Conservation (phyloP, 2,329 filamentous ascomycete species). For the Ceratocystis albifundus region DNA sequence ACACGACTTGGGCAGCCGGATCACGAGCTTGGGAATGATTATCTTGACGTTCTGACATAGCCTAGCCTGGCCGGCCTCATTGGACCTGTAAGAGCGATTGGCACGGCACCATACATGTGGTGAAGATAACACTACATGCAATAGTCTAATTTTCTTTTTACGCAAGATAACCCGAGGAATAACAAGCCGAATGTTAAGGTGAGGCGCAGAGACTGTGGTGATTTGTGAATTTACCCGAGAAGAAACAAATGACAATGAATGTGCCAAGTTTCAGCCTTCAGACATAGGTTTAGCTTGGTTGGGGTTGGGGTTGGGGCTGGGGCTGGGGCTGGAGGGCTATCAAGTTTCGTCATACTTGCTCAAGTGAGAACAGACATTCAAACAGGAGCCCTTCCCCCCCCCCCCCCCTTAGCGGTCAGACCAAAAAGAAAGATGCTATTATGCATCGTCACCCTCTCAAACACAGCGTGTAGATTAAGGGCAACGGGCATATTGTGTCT, state of each 20-base stretch:
- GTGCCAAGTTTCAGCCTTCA: constrained; percentile 2
- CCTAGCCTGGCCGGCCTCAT: not conserved
- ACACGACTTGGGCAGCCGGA: not conserved
- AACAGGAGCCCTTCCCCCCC: not conserved
- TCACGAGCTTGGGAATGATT: not conserved
- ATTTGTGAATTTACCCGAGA: not conserved
- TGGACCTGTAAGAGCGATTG: not conserved
- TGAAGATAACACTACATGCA: constrained; percentile 2
- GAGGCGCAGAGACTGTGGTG: not conserved
- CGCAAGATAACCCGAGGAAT: not conserved
- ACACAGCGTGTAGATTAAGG: constrained; percentile 5
- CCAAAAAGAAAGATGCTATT: not conserved
- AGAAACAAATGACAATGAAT: constrained; percentile 3
- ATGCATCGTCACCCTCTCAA: constrained; percentile 9
- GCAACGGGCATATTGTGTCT: not conserved
- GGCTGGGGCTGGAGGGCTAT: not conserved
- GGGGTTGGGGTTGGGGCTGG: constrained; percentile 1
- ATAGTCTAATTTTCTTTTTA: not conserved
- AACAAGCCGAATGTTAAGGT: not conserved
- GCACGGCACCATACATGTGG: not conserved
- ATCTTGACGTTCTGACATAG: not conserved
- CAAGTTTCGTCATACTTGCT: not conserved
- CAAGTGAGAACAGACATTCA: constrained; percentile 11
- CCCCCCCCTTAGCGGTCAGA: not conserved
- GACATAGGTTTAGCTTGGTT: not conserved